Conservation (phyloP, 2,329 filamentous ascomycete species). For the Trichoderma sp. region DNA sequence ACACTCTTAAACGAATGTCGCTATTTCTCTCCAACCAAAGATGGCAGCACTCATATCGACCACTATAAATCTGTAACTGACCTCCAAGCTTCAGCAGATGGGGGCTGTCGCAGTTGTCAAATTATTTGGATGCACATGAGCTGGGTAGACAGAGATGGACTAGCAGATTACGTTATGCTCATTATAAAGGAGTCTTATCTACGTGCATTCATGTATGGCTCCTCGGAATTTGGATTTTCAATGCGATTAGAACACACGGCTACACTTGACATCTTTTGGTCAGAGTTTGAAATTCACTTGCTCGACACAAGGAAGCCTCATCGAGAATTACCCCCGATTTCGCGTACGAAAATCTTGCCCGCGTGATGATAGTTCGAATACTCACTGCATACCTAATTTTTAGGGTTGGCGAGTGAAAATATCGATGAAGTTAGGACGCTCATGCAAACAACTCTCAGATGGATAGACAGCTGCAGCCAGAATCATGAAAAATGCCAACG, state of each 20-base stretch:
- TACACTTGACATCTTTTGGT: too few species aligned
- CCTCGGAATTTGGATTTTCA: too few species aligned
- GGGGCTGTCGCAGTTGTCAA: neutral
- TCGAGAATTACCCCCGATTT: neutral
- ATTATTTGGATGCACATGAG: neutral
- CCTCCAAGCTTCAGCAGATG: neutral
- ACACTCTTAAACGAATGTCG: neutral
- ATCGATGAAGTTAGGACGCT: neutral
- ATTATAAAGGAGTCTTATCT: too few species aligned
- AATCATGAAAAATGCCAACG: neutral
- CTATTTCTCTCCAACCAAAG: neutral
- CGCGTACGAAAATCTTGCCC: neutral
- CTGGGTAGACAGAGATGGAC: neutral
- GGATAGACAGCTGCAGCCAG: neutral
- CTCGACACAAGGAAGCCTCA: neutral
- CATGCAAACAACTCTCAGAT: neutral
- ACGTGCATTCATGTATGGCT: too few species aligned
- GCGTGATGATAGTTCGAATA: neutral
- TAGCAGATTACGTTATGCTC: neutral
- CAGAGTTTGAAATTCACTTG: too few species aligned
- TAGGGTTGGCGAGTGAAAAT: neutral
- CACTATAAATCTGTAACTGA: neutral
- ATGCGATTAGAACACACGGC: too few species aligned
- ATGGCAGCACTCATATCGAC: neutral
- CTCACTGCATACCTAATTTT: neutral